phyloP scores from a whole-genome alignment of 164 flowering plant species.

The Amborella trichopoda region DNA sequence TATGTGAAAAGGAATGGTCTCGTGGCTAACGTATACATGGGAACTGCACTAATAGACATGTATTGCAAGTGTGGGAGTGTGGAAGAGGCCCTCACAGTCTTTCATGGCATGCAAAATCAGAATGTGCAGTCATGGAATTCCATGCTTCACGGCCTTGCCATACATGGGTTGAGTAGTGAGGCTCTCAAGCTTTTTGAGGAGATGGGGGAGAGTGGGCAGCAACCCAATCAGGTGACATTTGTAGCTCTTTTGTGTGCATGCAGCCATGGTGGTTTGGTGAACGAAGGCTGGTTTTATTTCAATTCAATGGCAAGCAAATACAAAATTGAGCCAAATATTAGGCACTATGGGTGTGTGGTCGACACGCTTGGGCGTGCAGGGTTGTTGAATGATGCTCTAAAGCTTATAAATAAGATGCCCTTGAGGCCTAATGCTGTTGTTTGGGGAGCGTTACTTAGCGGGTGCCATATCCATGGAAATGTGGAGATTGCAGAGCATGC shows the following conservation, averaged over 20 bases:
- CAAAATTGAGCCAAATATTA: constrained; percentile 3
- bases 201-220: constrained; percentile 4
- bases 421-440: constrained; percentile 9
- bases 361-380: constrained; percentile 18
- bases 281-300: constrained; percentile 8
- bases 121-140: constrained; percentile 14
- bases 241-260: constrained; percentile 13
- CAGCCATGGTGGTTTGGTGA: constrained; percentile 13
- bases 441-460: constrained; percentile 16
- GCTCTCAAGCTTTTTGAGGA: constrained; percentile 7
- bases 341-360: constrained; percentile 17
- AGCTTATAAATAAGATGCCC: constrained; percentile 9
- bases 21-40: constrained; percentile 47
- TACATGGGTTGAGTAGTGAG: constrained; percentile 10
- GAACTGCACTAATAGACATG: constrained; percentile 54
- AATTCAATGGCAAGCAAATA: constrained; percentile 4
- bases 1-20: constrained; percentile 63
- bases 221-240: constrained; percentile 9
- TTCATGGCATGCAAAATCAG: constrained; percentile 11
- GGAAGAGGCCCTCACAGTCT: constrained; percentile 31
- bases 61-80: constrained; percentile 70
- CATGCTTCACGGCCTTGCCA: constrained; percentile 11
- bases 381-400: constrained; percentile 10
- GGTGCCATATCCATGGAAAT: constrained; percentile 15
- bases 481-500: constrained; percentile 13